These are phyloP conservation scores for Tillandsia leiboldiana DNA, from an alignment of 176 grass and related monocot genomes.

Conservation along the genomic window DNA sequence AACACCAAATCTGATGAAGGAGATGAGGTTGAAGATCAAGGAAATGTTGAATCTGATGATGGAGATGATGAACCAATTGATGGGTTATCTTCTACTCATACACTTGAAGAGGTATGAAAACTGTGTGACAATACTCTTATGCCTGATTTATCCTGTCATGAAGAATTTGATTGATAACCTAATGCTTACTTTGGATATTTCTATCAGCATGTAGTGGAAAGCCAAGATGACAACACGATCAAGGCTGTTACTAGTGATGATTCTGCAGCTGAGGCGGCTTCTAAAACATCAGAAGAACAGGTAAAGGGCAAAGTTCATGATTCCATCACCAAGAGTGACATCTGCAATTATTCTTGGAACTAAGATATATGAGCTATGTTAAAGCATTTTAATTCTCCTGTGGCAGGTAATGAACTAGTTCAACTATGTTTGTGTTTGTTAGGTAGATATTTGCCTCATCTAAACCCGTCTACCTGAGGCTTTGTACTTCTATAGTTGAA, in stretches of 20 bases:
- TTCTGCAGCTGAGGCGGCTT: slow-evolving; percentile 10
- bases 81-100: slow-evolving; percentile 12
- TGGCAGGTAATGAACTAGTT: background rate
- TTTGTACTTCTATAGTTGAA: no score
- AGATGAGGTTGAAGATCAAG: slow-evolving; percentile 37
- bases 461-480: background rate
- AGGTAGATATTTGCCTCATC: background rate
- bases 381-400: background rate
- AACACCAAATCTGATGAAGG: slow-evolving; percentile 5
- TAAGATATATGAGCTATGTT: background rate
- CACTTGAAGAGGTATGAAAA: background rate
- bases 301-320: slow-evolving; percentile 12
- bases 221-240: slow-evolving; percentile 8
- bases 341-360: background rate
- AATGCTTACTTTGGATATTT: slow-evolving; percentile 11
- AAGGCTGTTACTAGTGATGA: slow-evolving; percentile 22
- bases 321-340: background rate
- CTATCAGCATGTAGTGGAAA: slow-evolving; percentile 32
- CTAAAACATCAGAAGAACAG: slow-evolving; percentile 18
- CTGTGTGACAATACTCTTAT: background rate
- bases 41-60: slow-evolving; percentile 24
- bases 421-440: background rate
- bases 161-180: background rate
- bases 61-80: slow-evolving; percentile 28
- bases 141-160: background rate